Conservation (phyloP, 306 rosid genomes). For the Abrus precatorius region DNA sequence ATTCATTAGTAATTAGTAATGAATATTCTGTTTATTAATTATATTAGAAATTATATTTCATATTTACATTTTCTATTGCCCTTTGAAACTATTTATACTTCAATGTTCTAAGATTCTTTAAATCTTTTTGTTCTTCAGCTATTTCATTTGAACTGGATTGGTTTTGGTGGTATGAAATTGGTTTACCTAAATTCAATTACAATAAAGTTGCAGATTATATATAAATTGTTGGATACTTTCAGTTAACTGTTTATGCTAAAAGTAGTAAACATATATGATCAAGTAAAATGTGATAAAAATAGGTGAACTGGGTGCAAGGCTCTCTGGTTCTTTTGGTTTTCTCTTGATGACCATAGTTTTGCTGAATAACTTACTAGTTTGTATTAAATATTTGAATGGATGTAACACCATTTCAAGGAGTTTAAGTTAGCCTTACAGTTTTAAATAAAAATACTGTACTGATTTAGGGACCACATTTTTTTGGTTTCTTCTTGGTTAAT, state of each 20-base stretch:
- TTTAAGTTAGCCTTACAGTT: constrained; percentile 2
- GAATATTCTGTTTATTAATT: constrained; percentile 18
- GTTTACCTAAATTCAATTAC: background rate
- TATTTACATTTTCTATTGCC: background rate
- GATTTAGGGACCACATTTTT: background rate
- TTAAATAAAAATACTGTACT: background rate
- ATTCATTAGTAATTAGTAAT: background rate
- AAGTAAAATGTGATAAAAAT: background rate
- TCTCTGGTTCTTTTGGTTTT: constrained; percentile 4
- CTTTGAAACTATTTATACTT: constrained; percentile 19
- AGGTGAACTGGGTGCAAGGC: constrained; percentile 19
- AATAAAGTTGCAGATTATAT: background rate
- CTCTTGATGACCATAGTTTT: background rate
- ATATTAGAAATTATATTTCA: constrained; percentile 12
- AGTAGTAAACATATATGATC: background rate
- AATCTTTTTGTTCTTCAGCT: constrained; percentile 4
- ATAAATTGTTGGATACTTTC: constrained; percentile 7
- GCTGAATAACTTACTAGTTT: constrained; percentile 5
- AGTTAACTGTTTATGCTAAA: background rate
- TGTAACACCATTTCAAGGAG: background rate
- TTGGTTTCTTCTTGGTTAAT: background rate
- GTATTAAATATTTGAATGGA: constrained; percentile 1
- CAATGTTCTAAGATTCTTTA: background rate
- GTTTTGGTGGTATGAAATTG: constrained; percentile 3
- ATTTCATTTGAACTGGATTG: constrained; percentile 19